A percentile compares a stretch with the other conserved stretches of the same genome.
These are phyloP conservation scores for Periconia sp. DNA, from an alignment of 2,329 filamentous ascomycete species.

Conservation along the genomic window DNA sequence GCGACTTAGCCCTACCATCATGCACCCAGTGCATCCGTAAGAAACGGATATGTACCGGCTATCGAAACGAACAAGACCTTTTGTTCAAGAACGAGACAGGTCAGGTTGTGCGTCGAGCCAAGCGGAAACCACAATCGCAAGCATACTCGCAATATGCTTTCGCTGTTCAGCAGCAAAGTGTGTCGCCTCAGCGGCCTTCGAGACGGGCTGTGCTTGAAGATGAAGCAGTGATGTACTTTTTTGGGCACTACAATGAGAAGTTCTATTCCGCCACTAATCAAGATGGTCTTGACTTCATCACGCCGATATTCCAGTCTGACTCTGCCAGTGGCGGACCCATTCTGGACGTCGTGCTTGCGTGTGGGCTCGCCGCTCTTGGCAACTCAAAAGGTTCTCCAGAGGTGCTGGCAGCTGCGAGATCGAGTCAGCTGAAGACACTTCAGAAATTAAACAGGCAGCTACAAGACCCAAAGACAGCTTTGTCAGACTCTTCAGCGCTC, in stretches of 20 bases:
- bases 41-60: constrained; percentile 22
- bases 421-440: constrained; percentile 18
- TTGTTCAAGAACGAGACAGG: constrained; percentile 26
- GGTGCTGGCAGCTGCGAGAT: constrained; percentile 17
- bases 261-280: constrained; percentile 10
- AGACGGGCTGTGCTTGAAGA: constrained; percentile 17
- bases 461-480: constrained; percentile 15
- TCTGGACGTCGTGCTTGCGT: constrained; percentile 21
- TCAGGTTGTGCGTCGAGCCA: constrained; percentile 16
- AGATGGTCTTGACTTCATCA: constrained; percentile 19
- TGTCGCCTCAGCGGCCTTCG: constrained; percentile 9
- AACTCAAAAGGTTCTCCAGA: constrained; percentile 14
- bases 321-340: constrained; percentile 13
- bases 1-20: constrained; percentile 23
- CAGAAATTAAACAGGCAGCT: constrained; percentile 16
- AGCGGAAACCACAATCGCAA: constrained; percentile 5
- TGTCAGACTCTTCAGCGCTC: constrained; percentile 20
- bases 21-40: constrained; percentile 29
- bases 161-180: constrained; percentile 1
- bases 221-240: constrained; percentile 20
- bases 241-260: constrained; percentile 21
- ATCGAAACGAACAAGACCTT: constrained; percentile 25
- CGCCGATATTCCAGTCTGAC: constrained; percentile 16
- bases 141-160: constrained; percentile 1
- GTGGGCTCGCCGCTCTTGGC: constrained; percentile 20